Base-by-base conservation (phyloP, 106 monocot genomes). In the Vanilla planifolia region DNA sequence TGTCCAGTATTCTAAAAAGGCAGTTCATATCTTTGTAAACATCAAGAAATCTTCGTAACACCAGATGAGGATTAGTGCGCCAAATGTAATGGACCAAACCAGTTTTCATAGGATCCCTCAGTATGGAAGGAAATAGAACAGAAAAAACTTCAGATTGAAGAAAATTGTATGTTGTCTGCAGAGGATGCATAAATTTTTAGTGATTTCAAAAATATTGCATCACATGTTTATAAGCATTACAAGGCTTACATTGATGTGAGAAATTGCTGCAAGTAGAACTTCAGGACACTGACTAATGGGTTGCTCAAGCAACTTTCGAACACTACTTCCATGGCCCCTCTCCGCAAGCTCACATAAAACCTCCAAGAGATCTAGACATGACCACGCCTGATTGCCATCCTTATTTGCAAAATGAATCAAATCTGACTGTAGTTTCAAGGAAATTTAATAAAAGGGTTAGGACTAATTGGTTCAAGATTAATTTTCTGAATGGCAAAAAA, bases 341-440 rank as follows among this genome's bases (percentile, higher is more conserved):
- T 98, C 96, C 29, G 91, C 84, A 26, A 98, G 73, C 48, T 98
- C 76, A 61, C 88, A 98, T 47, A 98, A 71, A 10, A 88, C 62
- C 56, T 88, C 80, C 62, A 98, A 60, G 61, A 98, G 91, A 73
- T 88, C 96, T 30, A 98, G 76, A 57, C 76, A 91, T 40, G 67
- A 72, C 96, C 96, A 98, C 59, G 91, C 91, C 36, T 77, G 73
- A 63, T 91, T 98, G 34, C 77, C 87, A 74, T 72, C 61, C 55
- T 35, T 81, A 62, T 44, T 77, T 57, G 64, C 48, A 55, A 41
- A 53, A 60, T 75, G 33, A 59, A 59, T 40, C 28, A 71, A 59
- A 52, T 85, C 94, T 30, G 59, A 39, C 66, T 61, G 73, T 25
- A 66, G 42, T 86, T 92, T 15, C 2, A 35, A n/a, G 20, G 35